Evolutionary conservation across 768 basidiomycete species (phyloP).

Genomic region (Leccinum disarticulatum): DNA sequence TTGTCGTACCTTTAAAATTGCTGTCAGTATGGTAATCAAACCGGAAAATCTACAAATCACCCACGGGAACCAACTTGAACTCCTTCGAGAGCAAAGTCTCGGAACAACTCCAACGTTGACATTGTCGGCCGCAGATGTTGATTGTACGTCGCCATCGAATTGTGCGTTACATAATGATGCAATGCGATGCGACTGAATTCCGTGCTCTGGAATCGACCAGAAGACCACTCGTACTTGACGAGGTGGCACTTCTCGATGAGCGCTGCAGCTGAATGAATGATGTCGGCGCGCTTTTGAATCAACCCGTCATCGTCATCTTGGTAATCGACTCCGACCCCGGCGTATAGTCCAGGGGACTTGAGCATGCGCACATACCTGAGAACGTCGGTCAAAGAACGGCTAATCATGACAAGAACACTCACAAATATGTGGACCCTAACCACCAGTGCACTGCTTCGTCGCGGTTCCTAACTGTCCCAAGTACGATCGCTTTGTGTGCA

Average conservation of each 20-base stretch:
- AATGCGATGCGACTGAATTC: conserved; percentile 94
- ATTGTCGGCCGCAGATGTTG: conserved; percentile 88
- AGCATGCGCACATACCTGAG: conserved; percentile 92
- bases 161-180: conserved; percentile 93
- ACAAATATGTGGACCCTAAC: conserved; percentile 94
- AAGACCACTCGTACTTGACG: conserved; percentile 88
- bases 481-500: no score
- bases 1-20: conserved; percentile 63
- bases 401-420: conserved; percentile 33
- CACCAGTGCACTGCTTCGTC: conserved; percentile 98
- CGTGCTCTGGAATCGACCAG: conserved; percentile 88
- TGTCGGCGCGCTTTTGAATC: conserved; percentile 92
- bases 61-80: conserved; percentile 85
- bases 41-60: conserved; percentile 29
- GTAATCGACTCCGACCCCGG: conserved; percentile 88
- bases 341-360: conserved; percentile 82
- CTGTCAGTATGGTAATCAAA: no score
- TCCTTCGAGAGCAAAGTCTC: conserved; percentile 97
- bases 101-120: conserved; percentile 87
- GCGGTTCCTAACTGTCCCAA: conserved; percentile 91
- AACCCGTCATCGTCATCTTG: conserved; percentile 80
- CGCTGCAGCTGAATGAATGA: conserved; percentile 90
- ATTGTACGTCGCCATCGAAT: conserved; percentile 96
- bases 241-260: conserved; percentile 92
- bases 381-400: not conserved